Evolutionary conservation across 306 rosid species (phyloP).

Genomic region (Castanea mollissima): DNA sequence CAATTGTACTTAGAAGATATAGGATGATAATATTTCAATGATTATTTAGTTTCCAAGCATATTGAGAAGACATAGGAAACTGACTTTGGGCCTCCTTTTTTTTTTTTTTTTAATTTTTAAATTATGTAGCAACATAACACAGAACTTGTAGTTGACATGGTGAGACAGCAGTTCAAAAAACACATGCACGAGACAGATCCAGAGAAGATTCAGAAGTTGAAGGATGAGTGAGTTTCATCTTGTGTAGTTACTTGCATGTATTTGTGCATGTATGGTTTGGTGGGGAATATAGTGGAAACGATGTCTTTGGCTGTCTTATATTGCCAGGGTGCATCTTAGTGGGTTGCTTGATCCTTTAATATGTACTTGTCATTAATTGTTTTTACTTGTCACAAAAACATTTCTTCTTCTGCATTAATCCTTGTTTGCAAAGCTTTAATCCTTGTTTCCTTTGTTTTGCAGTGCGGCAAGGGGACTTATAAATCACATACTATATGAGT

Average conservation of each 20-base stretch:
- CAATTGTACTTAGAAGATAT: not conserved
- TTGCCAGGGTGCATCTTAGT: not conserved
- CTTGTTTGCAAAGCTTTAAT: not conserved
- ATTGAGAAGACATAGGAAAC: conserved; percentile 6
- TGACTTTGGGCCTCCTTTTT: conserved; percentile 6
- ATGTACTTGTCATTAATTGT: not conserved
- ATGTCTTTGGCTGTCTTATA: not conserved
- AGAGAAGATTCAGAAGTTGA: conserved; percentile 72
- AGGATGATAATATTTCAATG: not conserved
- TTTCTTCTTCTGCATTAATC: not conserved
- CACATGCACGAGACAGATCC: conserved; percentile 85
- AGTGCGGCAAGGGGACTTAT: conserved; percentile 96
- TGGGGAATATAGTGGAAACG: not conserved
- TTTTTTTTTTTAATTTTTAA: not conserved
- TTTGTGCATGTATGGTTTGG: conserved; percentile 11
- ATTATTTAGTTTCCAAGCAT: not conserved
- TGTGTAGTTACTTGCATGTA: conserved; percentile 10
- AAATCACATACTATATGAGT: conserved; percentile 76
- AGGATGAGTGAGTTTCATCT: conserved; percentile 76
- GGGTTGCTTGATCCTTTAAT: not conserved
- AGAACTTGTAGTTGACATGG: conserved; percentile 63
- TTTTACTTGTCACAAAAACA: not conserved
- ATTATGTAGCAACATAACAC: conserved; percentile 75
- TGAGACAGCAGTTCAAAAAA: conserved; percentile 76
- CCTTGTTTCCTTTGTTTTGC: conserved; percentile 22